Evolutionary conservation across 306 rosid genomes (phyloP).

Genomic region (Cucurbita maxima): DNA sequence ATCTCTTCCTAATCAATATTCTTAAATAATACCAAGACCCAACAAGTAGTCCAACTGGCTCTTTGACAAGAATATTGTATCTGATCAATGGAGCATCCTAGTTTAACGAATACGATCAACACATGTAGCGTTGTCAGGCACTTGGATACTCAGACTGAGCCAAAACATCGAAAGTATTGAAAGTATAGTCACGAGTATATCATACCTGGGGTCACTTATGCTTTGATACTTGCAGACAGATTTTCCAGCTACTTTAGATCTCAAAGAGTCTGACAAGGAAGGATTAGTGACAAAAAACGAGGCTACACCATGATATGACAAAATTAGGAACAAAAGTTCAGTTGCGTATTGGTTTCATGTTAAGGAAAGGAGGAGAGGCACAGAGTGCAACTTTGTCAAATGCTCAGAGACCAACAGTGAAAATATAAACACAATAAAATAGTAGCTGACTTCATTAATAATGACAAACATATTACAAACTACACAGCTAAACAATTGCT

Average conservation of each 20-base stretch:
- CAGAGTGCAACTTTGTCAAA: not conserved
- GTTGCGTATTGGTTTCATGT: slow-evolving; percentile 3
- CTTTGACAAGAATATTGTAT: not conserved
- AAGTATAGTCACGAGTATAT: not conserved
- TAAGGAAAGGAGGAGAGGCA: not conserved
- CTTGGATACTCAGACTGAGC: not conserved
- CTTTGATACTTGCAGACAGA: not conserved
- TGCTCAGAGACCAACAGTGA: not conserved
- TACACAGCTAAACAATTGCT: slow-evolving; percentile 40
- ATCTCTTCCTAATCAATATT: not conserved
- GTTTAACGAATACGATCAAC: slow-evolving; percentile 7
- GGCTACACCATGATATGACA: not conserved
- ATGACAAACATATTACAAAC: slow-evolving; percentile 40
- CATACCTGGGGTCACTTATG: not conserved
- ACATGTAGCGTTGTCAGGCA: not conserved
- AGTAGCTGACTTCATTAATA: slow-evolving; percentile 41
- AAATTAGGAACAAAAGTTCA: not conserved
- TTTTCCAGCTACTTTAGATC: not conserved
- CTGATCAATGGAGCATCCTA: not conserved
- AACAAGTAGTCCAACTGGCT: slow-evolving; percentile 1
- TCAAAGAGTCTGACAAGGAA: not conserved
- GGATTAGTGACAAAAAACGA: not conserved
- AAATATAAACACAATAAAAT: slow-evolving; percentile 3
- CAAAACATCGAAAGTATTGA: not conserved
- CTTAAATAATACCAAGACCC: not conserved